Evolutionary conservation across 139 green algal species (phyloP).

Genomic region (Chlamydomonas applanata): DNA sequence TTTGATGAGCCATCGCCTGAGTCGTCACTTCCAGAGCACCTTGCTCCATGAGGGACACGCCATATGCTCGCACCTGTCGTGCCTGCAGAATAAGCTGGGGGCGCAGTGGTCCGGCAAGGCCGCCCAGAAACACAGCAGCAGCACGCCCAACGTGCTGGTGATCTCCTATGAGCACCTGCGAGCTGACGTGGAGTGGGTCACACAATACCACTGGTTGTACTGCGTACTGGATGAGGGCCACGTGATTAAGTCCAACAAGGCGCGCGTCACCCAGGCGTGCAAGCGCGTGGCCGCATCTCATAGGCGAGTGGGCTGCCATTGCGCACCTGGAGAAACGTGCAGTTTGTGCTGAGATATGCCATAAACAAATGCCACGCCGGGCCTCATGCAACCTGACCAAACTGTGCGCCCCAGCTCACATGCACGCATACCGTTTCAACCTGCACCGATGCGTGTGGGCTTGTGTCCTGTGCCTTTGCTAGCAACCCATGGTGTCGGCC

Average conservation of each 20-base stretch:
- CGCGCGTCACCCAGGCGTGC: slow-evolving; percentile 61
- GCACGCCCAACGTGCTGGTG: slow-evolving; percentile 72
- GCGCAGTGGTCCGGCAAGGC: neutral
- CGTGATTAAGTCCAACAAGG: slow-evolving; percentile 87
- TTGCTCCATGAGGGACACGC: too few species aligned
- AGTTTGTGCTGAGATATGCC: too few species aligned
- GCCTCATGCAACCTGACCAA: neutral
- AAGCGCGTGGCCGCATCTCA: slow-evolving; percentile 38
- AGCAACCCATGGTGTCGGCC: neutral
- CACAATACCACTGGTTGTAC: slow-evolving; percentile 77
- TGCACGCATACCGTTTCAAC: too few species aligned
- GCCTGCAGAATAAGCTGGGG: neutral
- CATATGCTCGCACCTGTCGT: too few species aligned
- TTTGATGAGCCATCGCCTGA: too few species aligned
- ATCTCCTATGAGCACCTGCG: slow-evolving; percentile 89
- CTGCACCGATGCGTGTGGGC: neutral
- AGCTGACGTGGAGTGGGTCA: slow-evolving; percentile 77
- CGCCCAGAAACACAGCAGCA: neutral
- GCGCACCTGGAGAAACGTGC: too few species aligned
- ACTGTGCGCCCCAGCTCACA: neutral
- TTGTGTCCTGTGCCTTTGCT: neutral
- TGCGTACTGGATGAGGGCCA: slow-evolving; percentile 96
- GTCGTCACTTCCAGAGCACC: too few species aligned
- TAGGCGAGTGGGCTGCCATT: slow-evolving; percentile 4
- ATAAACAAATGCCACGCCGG: neutral